Conservation (phyloP, 495 filamentous ascomycete species). For the Hypomontagnella submonticulosa region DNA sequence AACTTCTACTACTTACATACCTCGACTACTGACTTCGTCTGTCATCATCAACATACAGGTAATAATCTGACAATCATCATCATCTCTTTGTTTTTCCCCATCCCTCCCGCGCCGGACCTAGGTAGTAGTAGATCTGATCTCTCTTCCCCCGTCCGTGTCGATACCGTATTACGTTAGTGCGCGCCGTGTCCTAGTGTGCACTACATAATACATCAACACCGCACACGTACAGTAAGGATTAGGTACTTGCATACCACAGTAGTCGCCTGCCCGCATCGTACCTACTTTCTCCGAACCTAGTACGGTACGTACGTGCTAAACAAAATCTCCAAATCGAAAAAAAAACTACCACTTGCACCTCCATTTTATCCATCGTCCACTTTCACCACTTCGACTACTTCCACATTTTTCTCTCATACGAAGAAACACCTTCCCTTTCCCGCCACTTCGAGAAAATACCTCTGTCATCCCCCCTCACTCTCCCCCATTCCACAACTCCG, state of each 20-base stretch:
- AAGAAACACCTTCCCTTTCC: constrained; percentile 4
- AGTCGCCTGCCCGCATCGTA: constrained; percentile 22
- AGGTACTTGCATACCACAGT: not conserved
- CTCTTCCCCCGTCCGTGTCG: constrained; percentile 5
- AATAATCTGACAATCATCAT: constrained; percentile 5
- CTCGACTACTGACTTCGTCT: not conserved
- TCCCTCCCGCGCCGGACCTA: constrained; percentile 1
- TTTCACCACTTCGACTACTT: not conserved
- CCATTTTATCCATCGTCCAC: constrained; percentile 39
- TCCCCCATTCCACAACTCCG: constrained; percentile 5
- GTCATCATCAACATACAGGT: not conserved
- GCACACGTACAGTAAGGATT: constrained; percentile 3
- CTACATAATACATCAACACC: not conserved
- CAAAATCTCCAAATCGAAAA: constrained; percentile 42
- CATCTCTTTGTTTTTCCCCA: constrained; percentile 2
- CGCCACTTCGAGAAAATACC: constrained; percentile 7
- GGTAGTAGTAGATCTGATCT: not conserved
- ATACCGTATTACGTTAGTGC: constrained; percentile 28
- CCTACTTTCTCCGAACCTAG: constrained; percentile 39
- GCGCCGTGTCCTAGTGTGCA: constrained; percentile 4
- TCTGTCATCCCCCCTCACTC: constrained; percentile 8
- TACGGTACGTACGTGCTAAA: constrained; percentile 16
- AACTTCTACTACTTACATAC: constrained; percentile 1
- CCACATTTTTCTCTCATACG: constrained; percentile 21
- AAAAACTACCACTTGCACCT: constrained; percentile 7